These are phyloP conservation scores for Kuraishia borneana DNA, from an alignment of 805 yeast genomes.

Conservation along the genomic window DNA sequence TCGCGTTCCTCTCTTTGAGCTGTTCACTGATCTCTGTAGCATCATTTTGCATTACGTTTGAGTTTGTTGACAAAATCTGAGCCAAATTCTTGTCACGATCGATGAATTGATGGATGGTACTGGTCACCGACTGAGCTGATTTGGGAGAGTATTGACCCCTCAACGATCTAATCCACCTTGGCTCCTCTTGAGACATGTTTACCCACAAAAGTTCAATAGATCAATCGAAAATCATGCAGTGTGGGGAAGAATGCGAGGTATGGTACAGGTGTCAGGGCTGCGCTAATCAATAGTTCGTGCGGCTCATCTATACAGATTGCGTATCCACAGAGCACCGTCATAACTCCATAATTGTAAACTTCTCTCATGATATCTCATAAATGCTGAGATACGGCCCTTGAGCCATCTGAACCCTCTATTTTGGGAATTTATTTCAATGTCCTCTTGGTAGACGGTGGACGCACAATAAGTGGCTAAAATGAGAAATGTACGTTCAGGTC, in stretches of 20 bases:
- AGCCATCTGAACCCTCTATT: slow-evolving; percentile 10
- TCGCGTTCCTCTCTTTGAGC: slow-evolving; percentile 2
- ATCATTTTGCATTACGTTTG: not conserved
- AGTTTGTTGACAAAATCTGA: not conserved
- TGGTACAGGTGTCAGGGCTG: too few species aligned
- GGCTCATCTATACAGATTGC: not conserved
- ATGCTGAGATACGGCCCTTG: slow-evolving; percentile 15
- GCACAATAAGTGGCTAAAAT: slow-evolving; percentile 91
- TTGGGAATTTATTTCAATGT: slow-evolving; percentile 9
- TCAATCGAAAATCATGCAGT: too few species aligned
- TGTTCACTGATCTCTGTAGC: not conserved
- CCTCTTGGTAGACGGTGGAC: slow-evolving; percentile 60
- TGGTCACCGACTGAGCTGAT: not conserved
- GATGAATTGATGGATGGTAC: not conserved
- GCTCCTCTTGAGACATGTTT: too few species aligned
- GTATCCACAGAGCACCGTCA: slow-evolving; percentile 15
- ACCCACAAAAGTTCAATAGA: too few species aligned
- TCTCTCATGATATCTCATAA: slow-evolving; percentile 20
- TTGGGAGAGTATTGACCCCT: not conserved
- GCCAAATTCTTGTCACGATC: slow-evolving; percentile 1
- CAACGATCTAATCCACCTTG: not conserved
- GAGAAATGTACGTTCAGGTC: slow-evolving; percentile 77
- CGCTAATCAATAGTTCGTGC: not conserved
- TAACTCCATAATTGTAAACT: slow-evolving; percentile 19
- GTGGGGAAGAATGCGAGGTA: too few species aligned